Percentiles rank a stretch among this genome's conserved stretches.
phyloP scores from a whole-genome alignment of 139 green algal species.

The Auxenochlorella pyrenoidosa region DNA sequence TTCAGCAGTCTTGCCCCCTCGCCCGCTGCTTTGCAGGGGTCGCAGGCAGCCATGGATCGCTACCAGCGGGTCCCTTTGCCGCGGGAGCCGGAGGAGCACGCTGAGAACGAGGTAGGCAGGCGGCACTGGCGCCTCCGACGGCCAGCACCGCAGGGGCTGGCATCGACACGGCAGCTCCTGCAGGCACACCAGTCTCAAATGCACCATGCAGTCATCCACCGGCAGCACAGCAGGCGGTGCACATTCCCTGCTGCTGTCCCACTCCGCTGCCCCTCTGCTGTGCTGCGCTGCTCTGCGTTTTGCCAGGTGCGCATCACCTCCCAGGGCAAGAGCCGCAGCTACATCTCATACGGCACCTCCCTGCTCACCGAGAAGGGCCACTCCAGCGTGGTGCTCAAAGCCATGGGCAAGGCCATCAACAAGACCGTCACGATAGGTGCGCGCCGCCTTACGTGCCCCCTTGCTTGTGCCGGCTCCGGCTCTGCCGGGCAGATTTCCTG shows the following conservation, averaged over 20 bases:
- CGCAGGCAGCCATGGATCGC: slow-evolving; percentile 14
- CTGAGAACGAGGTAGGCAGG: slow-evolving; percentile 24
- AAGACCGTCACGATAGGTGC: slow-evolving; percentile 86
- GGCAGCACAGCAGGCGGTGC: neutral
- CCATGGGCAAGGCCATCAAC: slow-evolving; percentile 93
- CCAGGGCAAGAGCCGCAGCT: slow-evolving; percentile 75
- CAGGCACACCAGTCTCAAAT: too few relatives aligned
- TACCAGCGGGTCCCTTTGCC: slow-evolving; percentile 20
- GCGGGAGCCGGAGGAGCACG: slow-evolving; percentile 13
- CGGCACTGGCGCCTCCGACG: neutral
- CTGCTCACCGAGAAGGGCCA: slow-evolving; percentile 84
- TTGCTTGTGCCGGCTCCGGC: neutral
- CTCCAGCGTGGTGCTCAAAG: slow-evolving; percentile 77
- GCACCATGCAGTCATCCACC: neutral
- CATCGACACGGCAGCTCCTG: too few relatives aligned
- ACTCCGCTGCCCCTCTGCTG: neutral
- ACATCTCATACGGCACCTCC: slow-evolving; percentile 80
- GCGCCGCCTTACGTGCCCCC: neutral
- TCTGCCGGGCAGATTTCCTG: too few relatives aligned
- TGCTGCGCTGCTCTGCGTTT: neutral
- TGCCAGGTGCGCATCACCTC: slow-evolving; percentile 78
- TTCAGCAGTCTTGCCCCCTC: too few relatives aligned
- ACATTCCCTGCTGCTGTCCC: neutral
- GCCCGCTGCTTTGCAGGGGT: neutral
- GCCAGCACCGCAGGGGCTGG: neutral